These are phyloP conservation scores for Candida sanyaensis DNA, from an alignment of 1,139 yeast genomes.

Conservation along the genomic window DNA sequence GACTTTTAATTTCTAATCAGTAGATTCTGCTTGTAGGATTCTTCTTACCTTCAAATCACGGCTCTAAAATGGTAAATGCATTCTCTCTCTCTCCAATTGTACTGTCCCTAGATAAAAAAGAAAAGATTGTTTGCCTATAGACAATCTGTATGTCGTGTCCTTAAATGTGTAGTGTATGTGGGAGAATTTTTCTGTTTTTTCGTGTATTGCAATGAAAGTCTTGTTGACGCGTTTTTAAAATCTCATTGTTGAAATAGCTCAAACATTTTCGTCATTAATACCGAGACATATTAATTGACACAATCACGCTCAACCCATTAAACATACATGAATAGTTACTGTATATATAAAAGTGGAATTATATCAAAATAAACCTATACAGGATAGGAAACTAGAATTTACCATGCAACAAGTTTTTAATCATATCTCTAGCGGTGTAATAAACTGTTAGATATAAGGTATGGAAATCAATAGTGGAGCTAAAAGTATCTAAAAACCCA, in stretches of 20 bases:
- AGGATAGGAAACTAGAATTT: conserved; percentile 47
- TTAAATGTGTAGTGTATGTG: not conserved
- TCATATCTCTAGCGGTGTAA: conserved; percentile 78
- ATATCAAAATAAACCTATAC: no score
- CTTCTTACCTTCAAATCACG: no score
- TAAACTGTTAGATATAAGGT: conserved; percentile 68
- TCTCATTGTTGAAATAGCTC: not conserved
- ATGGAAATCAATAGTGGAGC: conserved; percentile 79
- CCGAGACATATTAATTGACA: not conserved
- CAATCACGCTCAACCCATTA: not conserved
- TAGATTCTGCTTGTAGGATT: no score
- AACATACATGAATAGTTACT: not conserved
- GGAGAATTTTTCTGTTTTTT: not conserved
- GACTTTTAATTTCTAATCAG: no score
- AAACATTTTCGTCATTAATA: no score
- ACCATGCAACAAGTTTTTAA: conserved; percentile 61
- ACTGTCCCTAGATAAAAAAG: not conserved
- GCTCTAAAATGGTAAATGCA: not conserved
- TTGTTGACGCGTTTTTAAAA: not conserved
- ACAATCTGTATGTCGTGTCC: not conserved
- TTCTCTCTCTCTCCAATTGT: not conserved
- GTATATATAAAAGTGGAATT: no score
- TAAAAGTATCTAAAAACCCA: conserved; percentile 79
- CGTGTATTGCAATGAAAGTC: not conserved
- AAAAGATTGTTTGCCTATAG: not conserved